Evolutionary conservation across 768 basidiomycete species (phyloP), one percentile per base, ranked within the genome.

Genomic region (Podaxis sp.): DNA sequence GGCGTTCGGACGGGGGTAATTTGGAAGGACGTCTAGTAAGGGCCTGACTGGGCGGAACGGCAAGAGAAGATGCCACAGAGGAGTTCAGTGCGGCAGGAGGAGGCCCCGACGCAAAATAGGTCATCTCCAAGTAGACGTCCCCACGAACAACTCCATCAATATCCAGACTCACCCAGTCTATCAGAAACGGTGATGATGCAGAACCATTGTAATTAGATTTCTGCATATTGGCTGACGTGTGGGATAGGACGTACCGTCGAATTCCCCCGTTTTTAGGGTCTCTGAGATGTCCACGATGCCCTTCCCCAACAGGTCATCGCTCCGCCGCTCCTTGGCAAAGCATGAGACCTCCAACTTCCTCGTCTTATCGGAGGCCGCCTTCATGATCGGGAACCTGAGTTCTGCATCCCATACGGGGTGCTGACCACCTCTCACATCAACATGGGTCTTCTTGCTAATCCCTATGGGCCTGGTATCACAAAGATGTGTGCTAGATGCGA

Each of bases 401-500:
- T 97, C 95, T 38, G 87, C 87, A 71, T 97, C 95, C 94, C 95
- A 98, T 63, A 88, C 85, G 2, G 96, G 96, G 74, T 93, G 90
- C 71, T 98, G 96, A 0, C 96, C 96, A 2, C 95, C 95, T 71
- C 89, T 93, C 67, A 87, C 80, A 69, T 93, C 90, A 63, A 87
- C 82, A 58, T 84, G 79, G 0, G 93, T 95, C 62, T 84, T 83
- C 70, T 91, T 86, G 57, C 83, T 87, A 17, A 77, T 77, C 42
- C 87, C 86, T 73, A 79, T 75, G 63, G 24, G 53, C 30, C 26
- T 42, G 36, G 54, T 26, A 42, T 51, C 48, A 65, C 24, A 30
- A 44, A 9, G 26, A 30, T 30, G 13, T 42, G 22, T 22, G 49
- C 36, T 28, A 62, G 13, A 13, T 15, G 59, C 52, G n/a, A 24